Evolutionary conservation across 495 filamentous ascomycete genomes (phyloP), one percentile per base, ranked within the genome.

Genomic region (Parachaetomium inaequale): DNA sequence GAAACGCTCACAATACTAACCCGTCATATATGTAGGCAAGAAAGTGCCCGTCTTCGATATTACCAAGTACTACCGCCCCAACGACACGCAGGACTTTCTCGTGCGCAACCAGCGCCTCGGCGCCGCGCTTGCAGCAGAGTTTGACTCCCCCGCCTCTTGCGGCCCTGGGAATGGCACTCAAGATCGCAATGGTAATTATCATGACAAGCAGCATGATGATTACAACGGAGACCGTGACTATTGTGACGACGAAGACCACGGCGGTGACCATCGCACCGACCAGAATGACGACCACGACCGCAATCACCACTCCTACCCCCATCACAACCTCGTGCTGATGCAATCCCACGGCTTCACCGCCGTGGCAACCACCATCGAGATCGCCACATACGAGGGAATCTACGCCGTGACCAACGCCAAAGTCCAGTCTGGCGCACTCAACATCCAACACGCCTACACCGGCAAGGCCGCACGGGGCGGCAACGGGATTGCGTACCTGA

Each of bases 301-400:
- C 36, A 57, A n/a, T n/a, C n/a, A n/a, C n/a, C n/a, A n/a, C n/a
- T n/a, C 59, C 25, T 59, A 66, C 34, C 58, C 58, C 0, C 59
- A 64, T 11, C 70, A 77, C 63, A 55, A 64, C 1, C 75, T 82
- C 4, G 74, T 79, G 3, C 65, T 84, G 12, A 81, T 82, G 79
- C 65, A 70, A 3, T 75, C 75, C 10, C 82, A 84, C 51, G 82
- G 80, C 7, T 81, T 82, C 62, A 79, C 77, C 0, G 67, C 71
- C 1, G 61, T 76, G 2, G 79, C 71, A 0, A 62, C 63, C 0
- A 72, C 38, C 32, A 73, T 84, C 32, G 70, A 79, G 59, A 56
- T 70, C 51, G 75, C 67, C 4, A 76, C 83, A 4, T 73, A 68
- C 54, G 68, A 72, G 21, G 74, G 79, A 5, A 69, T 83, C 4